Conservation (phyloP, 2,329 filamentous ascomycete species). For the Diaporthe humulicola region DNA sequence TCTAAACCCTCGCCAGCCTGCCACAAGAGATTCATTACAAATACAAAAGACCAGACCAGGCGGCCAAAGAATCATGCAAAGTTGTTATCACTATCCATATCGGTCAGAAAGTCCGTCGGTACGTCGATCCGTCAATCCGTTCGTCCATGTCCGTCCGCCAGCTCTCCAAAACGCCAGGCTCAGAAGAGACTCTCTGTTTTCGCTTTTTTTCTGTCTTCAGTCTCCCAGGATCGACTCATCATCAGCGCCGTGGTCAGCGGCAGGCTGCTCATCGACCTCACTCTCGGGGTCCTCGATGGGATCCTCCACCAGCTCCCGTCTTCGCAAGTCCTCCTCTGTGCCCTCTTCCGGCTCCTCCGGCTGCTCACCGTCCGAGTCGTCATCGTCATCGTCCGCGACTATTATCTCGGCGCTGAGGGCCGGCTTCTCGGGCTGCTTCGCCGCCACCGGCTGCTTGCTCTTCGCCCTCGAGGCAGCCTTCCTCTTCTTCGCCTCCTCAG, state of each 20-base stretch:
- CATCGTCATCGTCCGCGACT: slow-evolving; percentile 57
- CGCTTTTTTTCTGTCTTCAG: slow-evolving; percentile 44
- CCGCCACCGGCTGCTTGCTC: slow-evolving; percentile 51
- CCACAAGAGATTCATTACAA: slow-evolving; percentile 32
- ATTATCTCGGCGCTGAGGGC: slow-evolving; percentile 61
- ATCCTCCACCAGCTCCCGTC: slow-evolving; percentile 67
- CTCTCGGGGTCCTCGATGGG: slow-evolving; percentile 51
- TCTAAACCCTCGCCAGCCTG: slow-evolving; percentile 17
- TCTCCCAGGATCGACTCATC: slow-evolving; percentile 63
- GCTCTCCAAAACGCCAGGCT: slow-evolving; percentile 39
- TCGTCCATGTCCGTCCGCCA: slow-evolving; percentile 23
- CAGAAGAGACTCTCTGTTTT: slow-evolving; percentile 22
- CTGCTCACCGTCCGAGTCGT: slow-evolving; percentile 55
- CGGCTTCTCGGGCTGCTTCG: slow-evolving; percentile 47
- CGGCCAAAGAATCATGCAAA: slow-evolving; percentile 21
- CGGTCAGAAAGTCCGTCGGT: not conserved
- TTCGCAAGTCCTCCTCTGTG: slow-evolving; percentile 68
- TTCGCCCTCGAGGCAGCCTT: slow-evolving; percentile 51
- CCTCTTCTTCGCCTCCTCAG: slow-evolving; percentile 55
- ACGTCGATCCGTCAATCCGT: not conserved
- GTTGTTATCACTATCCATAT: slow-evolving; percentile 8
- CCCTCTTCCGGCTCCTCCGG: slow-evolving; percentile 69
- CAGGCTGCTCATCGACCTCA: slow-evolving; percentile 53
- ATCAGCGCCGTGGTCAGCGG: slow-evolving; percentile 54
- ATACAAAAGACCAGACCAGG: slow-evolving; percentile 31